Conservation (phyloP, 1,139 yeast species). For the Eremothecium cymbalariae region DNA sequence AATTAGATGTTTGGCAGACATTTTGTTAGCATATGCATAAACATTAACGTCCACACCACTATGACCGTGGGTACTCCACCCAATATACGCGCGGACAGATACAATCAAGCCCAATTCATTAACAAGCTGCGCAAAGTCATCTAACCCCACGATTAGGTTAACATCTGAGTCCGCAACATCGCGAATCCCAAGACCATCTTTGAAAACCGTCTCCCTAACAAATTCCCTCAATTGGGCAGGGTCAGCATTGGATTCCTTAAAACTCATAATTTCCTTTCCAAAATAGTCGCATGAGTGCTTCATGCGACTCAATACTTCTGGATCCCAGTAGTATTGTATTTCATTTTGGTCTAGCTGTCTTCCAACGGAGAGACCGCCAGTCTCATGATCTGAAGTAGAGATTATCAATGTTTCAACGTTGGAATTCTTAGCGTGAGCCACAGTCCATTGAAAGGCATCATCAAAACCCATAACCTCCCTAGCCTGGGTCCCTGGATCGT, state of each 20-base stretch:
- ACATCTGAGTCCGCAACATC: slow-evolving; percentile 49
- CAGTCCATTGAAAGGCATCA: slow-evolving; percentile 61
- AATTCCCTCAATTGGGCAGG: slow-evolving; percentile 32
- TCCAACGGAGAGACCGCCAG: slow-evolving; percentile 77
- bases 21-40: slow-evolving; percentile 58
- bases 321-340: slow-evolving; percentile 72
- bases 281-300: slow-evolving; percentile 68
- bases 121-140: slow-evolving; percentile 25
- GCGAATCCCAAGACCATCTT: slow-evolving; percentile 50
- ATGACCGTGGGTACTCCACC: slow-evolving; percentile 88
- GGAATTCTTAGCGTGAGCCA: slow-evolving; percentile 52
- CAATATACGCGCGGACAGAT: slow-evolving; percentile 62
- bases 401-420: slow-evolving; percentile 67
- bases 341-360: slow-evolving; percentile 55
- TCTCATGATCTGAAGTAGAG: slow-evolving; percentile 84
- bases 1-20: slow-evolving; percentile 36
- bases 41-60: slow-evolving; percentile 86
- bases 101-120: slow-evolving; percentile 52
- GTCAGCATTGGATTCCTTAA: slow-evolving; percentile 31
- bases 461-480: slow-evolving; percentile 72
- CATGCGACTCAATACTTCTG: slow-evolving; percentile 56
- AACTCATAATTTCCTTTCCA: slow-evolving; percentile 34
- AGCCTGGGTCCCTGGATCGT: slow-evolving; percentile 84
- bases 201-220: slow-evolving; percentile 44
- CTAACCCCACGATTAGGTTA: slow-evolving; percentile 26